Evolutionary conservation across 129 eudicot species (phyloP), one percentile per base, ranked within the genome.

Genomic region (Pittosporum tobira): DNA sequence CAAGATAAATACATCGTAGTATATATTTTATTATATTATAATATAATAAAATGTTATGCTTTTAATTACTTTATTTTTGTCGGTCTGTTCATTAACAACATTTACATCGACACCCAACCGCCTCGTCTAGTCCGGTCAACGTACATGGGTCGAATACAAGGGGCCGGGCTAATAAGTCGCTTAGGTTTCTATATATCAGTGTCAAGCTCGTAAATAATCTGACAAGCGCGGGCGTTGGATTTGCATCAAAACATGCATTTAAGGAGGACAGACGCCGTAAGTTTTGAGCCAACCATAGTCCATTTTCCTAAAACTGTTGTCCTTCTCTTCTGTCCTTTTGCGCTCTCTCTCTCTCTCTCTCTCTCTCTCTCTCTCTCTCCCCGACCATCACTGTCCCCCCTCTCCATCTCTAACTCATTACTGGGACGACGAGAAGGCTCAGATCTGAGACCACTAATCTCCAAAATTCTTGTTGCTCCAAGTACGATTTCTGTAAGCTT

Each of bases 191-290:
- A 3, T 24, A 24, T 61, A n/a, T 25, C 62, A 56, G 59, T 71
- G 69, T 19, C 70, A 63, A 24, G 9, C 25, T 55, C 64, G 70
- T 71, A 71, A 71, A 71, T 62, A 54, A 63, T 37, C 63, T 59
- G 21, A 27, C n/a, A 52, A 62, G 29, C 50, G 52, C 57, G 75
- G 59, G 59, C 38, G 63, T 2, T 29, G 34, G 56, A 43, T 45
- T 60, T 42, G n/a, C n/a, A n/a, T n/a, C n/a, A n/a, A n/a, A n/a
- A 26, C 13, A 60, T 28, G 31, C 16, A 60, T 44, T 28, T 11
- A 24, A 52, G 31, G 27, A 50, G 37, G 30, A 31, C 74, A 43
- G 48, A 43, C 48, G 48, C 3, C 5, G 30, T 24, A 26, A 21
- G 23, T 2, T 3, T 2, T 5, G 59, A 44, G 44, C 45, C 61